Percentiles rank a stretch among this genome's conserved stretches.
phyloP scores from a whole-genome alignment of 2,329 filamentous ascomycete species.

The Drechslerella dactyloides region DNA sequence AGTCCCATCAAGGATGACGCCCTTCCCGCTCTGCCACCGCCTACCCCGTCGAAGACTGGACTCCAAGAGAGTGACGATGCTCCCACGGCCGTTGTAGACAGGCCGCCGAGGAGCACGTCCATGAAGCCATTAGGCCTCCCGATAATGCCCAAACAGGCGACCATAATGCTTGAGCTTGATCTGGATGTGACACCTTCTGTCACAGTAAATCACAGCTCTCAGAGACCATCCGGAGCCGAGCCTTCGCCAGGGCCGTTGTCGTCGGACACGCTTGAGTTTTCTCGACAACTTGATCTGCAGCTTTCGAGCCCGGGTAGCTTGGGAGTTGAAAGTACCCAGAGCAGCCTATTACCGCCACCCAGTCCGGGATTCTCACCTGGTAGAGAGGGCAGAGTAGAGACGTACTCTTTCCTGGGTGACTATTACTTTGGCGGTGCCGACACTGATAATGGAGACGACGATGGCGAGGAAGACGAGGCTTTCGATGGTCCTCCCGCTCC shows the following conservation, averaged over 20 bases:
- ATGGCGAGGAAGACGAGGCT: conserved; percentile 14
- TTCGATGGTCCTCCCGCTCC: background rate
- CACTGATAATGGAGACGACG: conserved; percentile 20
- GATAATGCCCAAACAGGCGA: conserved; percentile 33
- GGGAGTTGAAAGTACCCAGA: conserved; percentile 30
- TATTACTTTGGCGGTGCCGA: conserved; percentile 34
- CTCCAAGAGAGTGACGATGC: background rate
- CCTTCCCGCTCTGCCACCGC: conserved; percentile 22
- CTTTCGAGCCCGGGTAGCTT: conserved; percentile 22
- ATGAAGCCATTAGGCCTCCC: conserved; percentile 30
- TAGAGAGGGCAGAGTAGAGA: conserved; percentile 33
- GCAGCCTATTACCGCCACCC: conserved; percentile 26
- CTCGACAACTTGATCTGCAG: conserved; percentile 20
- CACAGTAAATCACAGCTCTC: conserved; percentile 5
- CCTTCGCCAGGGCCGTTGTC: conserved; percentile 13
- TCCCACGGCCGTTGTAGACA: background rate
- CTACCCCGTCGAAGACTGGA: conserved; percentile 28
- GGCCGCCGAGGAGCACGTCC: conserved; percentile 24
- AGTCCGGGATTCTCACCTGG: conserved; percentile 38
- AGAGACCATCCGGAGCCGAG: conserved; percentile 11
- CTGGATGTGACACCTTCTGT: conserved; percentile 4
- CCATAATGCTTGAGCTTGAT: background rate
- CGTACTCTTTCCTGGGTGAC: conserved; percentile 48
- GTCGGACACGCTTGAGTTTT: conserved; percentile 7
- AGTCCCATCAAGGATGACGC: conserved; percentile 38